phyloP scores from a whole-genome alignment of 306 rosid species.

The Psophocarpus tetragonolobus region DNA sequence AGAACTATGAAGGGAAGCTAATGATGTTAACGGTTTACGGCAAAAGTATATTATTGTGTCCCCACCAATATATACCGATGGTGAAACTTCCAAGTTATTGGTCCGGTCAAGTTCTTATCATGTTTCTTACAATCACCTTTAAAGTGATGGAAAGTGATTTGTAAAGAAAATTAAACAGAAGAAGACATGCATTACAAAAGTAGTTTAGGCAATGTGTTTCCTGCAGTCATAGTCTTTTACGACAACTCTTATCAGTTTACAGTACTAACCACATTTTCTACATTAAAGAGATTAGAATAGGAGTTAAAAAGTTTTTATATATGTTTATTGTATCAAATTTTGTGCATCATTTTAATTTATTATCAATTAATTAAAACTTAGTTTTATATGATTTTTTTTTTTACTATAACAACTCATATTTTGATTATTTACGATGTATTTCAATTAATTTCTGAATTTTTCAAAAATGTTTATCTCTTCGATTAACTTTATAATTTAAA shows the following conservation, averaged over 20 bases:
- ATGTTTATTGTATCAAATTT: no score
- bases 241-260: not conserved
- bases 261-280: not conserved
- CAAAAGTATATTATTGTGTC: not conserved
- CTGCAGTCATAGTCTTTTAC: not conserved
- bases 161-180: not conserved
- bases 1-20: not conserved
- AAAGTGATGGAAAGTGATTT: not conserved
- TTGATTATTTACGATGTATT: not conserved
- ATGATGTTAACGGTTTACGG: not conserved
- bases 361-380: no score
- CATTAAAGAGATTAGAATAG: not conserved
- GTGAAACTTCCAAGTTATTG: not conserved
- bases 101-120: not conserved
- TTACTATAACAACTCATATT: not conserved
- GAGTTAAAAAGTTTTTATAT: not conserved
- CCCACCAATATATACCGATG: not conserved
- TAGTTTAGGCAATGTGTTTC: not conserved
- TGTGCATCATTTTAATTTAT: no score
- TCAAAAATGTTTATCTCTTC: not conserved
- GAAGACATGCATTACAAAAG: not conserved
- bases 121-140: not conserved
- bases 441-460: not conserved
- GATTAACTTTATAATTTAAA: not conserved
- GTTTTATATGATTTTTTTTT: no score